Base-by-base conservation (phyloP, 23 red algal genomes). In the Agarophyton chilense region DNA sequence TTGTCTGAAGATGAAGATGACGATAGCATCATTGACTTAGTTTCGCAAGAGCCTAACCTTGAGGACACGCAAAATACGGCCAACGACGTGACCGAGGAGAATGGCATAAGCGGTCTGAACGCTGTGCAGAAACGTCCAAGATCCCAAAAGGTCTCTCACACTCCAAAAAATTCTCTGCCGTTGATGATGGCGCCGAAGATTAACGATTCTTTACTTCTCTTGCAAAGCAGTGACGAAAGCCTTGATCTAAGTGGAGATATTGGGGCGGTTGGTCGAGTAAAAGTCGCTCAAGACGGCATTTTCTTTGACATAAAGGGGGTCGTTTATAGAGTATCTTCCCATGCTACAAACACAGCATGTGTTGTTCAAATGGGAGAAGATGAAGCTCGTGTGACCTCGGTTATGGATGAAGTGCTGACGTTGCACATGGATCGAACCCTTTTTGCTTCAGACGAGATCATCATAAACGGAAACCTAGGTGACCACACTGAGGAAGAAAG, bases 211-310 rank as follows among this genome's bases (percentile, higher is more conserved):
- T 60, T 91, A 33, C 61, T 91, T 41, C 62, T 91, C 10, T 50
- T 91, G 35, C 88, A 91, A 52, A 74, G 76, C 52, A 79, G 50
- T 77, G 78, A 56, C 43, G 70, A 72, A 62, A 39, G 16, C 19
- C 41, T 93, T 13, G 90, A 93, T 84, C 70, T 93, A 22, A 83
- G 77, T 45, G 90, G 90, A 8, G 90, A 93, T 77, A 53, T 93
- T 24, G 90, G 90, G 13, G 90, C 90, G 19, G 81, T 93, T 56
- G 90, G 90, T 38, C 41, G 90, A 19, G 90, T 85, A 5, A 93
- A 93, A 41, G 58, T 84, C 26, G 26, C 47, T 10, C 52, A 79
- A 2, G 90, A 72, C 36, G 80, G 55, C 57, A 42, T 93, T 44
- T 78, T 73, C 12, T 46, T 93, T 18, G 90, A 93, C 65, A 93